Conservation (phyloP, 257 asterid species). For the Petunia axillaris region DNA sequence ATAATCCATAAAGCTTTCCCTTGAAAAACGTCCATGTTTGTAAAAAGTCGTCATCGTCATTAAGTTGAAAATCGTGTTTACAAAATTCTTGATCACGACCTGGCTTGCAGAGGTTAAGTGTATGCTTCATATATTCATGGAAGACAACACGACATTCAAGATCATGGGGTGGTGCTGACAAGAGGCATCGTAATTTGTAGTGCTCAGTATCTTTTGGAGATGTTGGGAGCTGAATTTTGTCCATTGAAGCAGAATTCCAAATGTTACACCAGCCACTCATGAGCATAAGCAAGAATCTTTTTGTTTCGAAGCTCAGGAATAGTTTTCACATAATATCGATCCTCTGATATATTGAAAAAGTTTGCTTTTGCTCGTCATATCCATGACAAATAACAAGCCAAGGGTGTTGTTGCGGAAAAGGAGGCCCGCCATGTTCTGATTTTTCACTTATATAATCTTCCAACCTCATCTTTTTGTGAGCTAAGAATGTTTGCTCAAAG, state of each 20-base stretch:
- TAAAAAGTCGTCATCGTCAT: too few species aligned
- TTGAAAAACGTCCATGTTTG: too few species aligned
- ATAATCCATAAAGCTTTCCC: too few species aligned
- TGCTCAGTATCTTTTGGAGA: neutral
- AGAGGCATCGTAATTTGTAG: neutral
- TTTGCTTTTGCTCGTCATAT: neutral
- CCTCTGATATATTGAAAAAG: neutral
- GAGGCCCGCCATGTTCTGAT: too few species aligned
- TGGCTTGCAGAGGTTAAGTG: too few species aligned
- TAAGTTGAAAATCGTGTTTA: too few species aligned
- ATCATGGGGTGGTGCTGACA: conserved; percentile 17
- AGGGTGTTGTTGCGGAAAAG: neutral
- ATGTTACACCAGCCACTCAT: neutral
- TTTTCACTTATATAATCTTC: too few species aligned
- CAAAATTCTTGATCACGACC: too few species aligned
- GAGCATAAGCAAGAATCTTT: neutral
- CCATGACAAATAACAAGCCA: neutral
- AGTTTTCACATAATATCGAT: neutral
- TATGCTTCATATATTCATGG: too few species aligned
- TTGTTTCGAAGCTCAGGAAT: neutral
- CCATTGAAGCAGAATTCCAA: neutral
- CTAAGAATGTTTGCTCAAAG: too few species aligned
- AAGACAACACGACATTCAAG: neutral
- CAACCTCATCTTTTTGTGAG: too few species aligned
- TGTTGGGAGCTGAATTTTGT: neutral